Conservation (phyloP, 2,329 filamentous ascomycete genomes). For the Cercospora zeina region DNA sequence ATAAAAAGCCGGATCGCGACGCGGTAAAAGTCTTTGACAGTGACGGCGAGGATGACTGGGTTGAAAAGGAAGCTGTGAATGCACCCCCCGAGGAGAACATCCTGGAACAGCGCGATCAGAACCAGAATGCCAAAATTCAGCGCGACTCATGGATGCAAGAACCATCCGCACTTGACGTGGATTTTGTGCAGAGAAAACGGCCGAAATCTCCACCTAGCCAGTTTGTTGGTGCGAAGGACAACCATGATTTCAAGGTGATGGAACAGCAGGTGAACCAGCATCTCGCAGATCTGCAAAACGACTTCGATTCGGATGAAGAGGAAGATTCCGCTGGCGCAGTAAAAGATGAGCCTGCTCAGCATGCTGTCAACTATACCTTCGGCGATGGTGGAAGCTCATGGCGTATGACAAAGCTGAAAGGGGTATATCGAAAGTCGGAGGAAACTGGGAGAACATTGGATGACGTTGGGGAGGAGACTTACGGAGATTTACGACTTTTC, state of each 20-base stretch:
- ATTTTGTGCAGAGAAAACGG: conserved; percentile 70
- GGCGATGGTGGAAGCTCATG: conserved; percentile 88
- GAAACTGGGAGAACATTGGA: conserved; percentile 72
- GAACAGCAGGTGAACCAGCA: conserved; percentile 78
- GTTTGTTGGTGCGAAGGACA: conserved; percentile 53
- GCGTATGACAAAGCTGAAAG: conserved; percentile 93
- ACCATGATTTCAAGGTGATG: conserved; percentile 71
- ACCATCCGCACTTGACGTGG: conserved; percentile 76
- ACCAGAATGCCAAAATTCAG: conserved; percentile 50
- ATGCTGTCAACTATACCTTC: conserved; percentile 77
- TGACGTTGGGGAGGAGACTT: conserved; percentile 78
- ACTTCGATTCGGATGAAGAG: conserved; percentile 53
- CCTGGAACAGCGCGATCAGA: conserved; percentile 47
- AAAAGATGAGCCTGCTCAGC: conserved; percentile 55
- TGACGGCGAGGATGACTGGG: conserved; percentile 52
- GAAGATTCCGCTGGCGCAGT: conserved; percentile 49
- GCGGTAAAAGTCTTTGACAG: conserved; percentile 40
- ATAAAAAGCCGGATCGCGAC: conserved; percentile 34
- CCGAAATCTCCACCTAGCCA: conserved; percentile 48
- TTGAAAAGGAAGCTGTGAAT: conserved; percentile 48
- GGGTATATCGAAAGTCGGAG: conserved; percentile 76
- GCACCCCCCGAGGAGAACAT: conserved; percentile 47
- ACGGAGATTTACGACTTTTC: conserved; percentile 77
- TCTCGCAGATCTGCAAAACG: conserved; percentile 58
- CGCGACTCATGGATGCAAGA: conserved; percentile 95